Conservation (phyloP, 495 filamentous ascomycete species). For the Aspergillus saccharolyticus region DNA sequence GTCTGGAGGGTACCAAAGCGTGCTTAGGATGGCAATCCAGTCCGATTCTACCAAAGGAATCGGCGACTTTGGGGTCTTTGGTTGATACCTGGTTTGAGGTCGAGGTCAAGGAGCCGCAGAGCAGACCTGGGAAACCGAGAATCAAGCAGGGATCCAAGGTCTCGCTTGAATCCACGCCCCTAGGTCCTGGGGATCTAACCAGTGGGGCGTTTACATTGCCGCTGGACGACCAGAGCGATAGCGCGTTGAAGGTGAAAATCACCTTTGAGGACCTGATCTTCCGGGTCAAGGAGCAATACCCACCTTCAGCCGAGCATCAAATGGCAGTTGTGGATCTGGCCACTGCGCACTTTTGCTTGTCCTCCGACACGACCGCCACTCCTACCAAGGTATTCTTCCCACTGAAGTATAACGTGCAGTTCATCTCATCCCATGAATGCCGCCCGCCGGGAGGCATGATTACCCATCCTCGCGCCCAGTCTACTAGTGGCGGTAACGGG, state of each 20-base stretch:
- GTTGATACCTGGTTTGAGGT: slow-evolving; percentile 64
- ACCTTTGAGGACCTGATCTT: slow-evolving; percentile 21
- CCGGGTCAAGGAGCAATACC: slow-evolving; percentile 19
- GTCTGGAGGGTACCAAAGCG: slow-evolving; percentile 58
- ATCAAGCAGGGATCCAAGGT: slow-evolving; percentile 37
- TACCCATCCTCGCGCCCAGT: slow-evolving; percentile 32
- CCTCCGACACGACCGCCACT: slow-evolving; percentile 20
- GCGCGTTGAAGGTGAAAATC: slow-evolving; percentile 11
- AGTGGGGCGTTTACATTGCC: slow-evolving; percentile 42
- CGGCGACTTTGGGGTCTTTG: slow-evolving; percentile 26
- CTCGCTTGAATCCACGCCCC: slow-evolving; percentile 31
- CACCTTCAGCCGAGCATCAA: slow-evolving; percentile 18
- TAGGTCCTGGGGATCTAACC: slow-evolving; percentile 40
- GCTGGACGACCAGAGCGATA: slow-evolving; percentile 16
- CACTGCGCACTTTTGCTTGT: slow-evolving; percentile 46
- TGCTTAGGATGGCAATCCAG: slow-evolving; percentile 77
- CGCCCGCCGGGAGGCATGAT: slow-evolving; percentile 45
- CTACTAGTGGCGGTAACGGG: slow-evolving; percentile 36
- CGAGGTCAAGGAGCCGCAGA: slow-evolving; percentile 30
- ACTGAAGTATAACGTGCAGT: slow-evolving; percentile 58
- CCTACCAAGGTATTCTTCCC: slow-evolving; percentile 38
- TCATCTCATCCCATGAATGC: slow-evolving; percentile 62
- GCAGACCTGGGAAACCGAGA: slow-evolving; percentile 25
- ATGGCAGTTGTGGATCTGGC: slow-evolving; percentile 46
- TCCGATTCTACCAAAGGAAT: slow-evolving; percentile 43